Base-by-base conservation (phyloP, 2,329 filamentous ascomycete species). In the Rasamsonia emersonii region DNA sequence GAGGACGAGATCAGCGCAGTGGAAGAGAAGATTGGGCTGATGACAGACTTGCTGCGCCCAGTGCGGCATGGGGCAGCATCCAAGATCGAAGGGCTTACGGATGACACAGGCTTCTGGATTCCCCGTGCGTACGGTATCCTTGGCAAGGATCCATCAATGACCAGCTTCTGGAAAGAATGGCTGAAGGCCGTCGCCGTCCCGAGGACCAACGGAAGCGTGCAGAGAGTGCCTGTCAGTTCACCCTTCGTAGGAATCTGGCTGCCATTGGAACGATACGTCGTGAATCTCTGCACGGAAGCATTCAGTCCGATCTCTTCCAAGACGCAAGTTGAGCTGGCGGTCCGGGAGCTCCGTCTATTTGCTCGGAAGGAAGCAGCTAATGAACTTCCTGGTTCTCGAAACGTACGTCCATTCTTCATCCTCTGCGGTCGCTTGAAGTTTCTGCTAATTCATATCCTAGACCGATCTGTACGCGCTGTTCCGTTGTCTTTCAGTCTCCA, bases 141-240 rank as follows among this genome's bases (percentile, higher is more conserved):
- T 40, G 91, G 91, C 19, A 75, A 84, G 40, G 91, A 98, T 54
- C 70, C 71, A 9, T 80, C 77, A 38, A 74, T 93, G 61, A 86
- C 88, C 42, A 76, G 78, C 18, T 96, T 98, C 62, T 98, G 89
- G 88, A 96, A 96, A 59, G 91, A 98, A 56, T 98, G 91, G 91
- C 72, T 98, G 28, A 82, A 86, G 58, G 88, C 89, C 5, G 74
- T 96, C 7, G 70, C 91, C n/a, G 85, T 94, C 14, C 91, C 91
- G 17, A 98, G 96, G 91, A 86, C 79, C 1, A 86, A 93, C 52
- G 86, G 89, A 13, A 77, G 72, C 9, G 70, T 98, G 18, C 64
- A 91, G 44, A 75, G 88, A 35, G 78, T 98, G 5, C 86, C 91
- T 5, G 70, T 85, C 7, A 93, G 82, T 58, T 96, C 89, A 4